Evolutionary conservation across 768 basidiomycete species (phyloP), one percentile per base, ranked within the genome.

Genomic region (Panaeolus papilionaceus): DNA sequence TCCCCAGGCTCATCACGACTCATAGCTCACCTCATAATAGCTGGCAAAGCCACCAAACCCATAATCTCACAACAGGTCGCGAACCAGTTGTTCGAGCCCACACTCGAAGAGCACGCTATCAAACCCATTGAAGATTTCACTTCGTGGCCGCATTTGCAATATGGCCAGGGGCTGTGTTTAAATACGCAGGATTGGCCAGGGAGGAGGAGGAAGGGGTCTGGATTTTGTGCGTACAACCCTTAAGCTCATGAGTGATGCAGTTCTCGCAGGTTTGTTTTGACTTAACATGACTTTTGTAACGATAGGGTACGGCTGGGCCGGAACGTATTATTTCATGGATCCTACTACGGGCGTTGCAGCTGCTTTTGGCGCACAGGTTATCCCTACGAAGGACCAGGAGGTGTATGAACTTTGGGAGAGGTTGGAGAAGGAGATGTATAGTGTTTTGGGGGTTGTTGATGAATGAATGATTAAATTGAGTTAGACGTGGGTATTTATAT

Each of bases 281-380:
- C 33, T 33, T 33, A 33, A 0, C 3, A 33, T 33, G 23, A 23
- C 23, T 23, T 23, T 18, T 38, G 10, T 12, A 39, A 28, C 23
- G 16, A 33, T 18, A 80, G 78, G 78, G 78, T 73, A 38, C 38
- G 79, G 79, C 33, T 79, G 74, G 74, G 78, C 75, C 9, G 74
- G 73, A 16, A 77, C 77, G 0, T 74, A 73, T 23, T 71, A 73
- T 63, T 71, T 77, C 38, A 69, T 80, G n/a, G 79, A 80, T 64
- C 77, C 77, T 7, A 71, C 67, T 1, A 77, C 75, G 14, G 78
- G 78, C 4, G 70, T 80, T 11, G 77, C 76, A 2, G 68, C 70
- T 3, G 72, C 78, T 2, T 71, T 76, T 62, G 75, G 75, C 9
- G 75, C 75, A 4, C 79, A 80, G 63, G 64, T 80, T 20, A 49